Base-by-base conservation (phyloP, 495 filamentous ascomycete genomes). In the Peziza echinospora region DNA sequence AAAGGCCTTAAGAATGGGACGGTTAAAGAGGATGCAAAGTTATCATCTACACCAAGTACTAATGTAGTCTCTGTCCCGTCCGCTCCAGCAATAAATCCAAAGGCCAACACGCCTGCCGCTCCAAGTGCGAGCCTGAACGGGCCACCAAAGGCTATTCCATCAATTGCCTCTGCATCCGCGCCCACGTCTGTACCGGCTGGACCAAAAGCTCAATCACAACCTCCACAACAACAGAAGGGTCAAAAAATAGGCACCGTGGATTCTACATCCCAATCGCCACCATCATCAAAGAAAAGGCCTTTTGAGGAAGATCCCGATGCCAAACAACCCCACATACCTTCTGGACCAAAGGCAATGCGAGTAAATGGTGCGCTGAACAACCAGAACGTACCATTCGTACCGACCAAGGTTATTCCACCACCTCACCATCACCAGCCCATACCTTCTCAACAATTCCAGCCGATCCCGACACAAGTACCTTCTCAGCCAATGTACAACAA, bases 401-500 rank as follows among this genome's bases (percentile, higher is more conserved):
- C 30, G 1, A 11, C 13, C 3, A 37, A 37, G 30, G 13, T 17
- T 3, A 17, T 11, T 37, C 13, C 19, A 13, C 13, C 19, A 17
- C 30, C 30, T 2, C 30, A 37, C 19, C n/a, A n/a, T n/a, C 50
- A 54, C 25, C 53, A 47, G 17, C 49, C 46, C 9, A 42, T 42
- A 40, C 53, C 34, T 17, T 37, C 45, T 9, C 43, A 23, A 7
- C 53, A 55, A 22, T 48, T 48, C 16, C 52, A 53, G 19, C 49
- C 51, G 48, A 17, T 40, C 26, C 21, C 46, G 22, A n/a, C 43
- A 23, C 7, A 52, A 56, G 41, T 55, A 55, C 10, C 54, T 45
- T n/a, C 24, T 30, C 5, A 46, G 51, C 24, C 57, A 5, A 65
- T 70, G 61, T 52, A 55, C 44, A 24, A 16, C 19, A 52, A 54